These are phyloP conservation scores for Capsella bursapastoris DNA, from an alignment of 345 rosid genomes.

Conservation along the genomic window DNA sequence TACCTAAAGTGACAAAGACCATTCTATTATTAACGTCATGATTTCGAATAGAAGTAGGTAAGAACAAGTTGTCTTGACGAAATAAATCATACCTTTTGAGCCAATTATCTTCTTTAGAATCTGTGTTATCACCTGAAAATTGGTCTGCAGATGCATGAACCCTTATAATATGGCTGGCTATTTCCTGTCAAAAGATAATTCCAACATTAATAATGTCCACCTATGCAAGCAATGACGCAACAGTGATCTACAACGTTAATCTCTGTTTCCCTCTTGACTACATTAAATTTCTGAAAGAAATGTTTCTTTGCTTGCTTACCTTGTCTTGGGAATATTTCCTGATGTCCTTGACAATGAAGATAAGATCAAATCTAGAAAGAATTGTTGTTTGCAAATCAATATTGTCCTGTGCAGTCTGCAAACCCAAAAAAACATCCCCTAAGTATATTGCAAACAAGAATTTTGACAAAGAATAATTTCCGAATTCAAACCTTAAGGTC, in stretches of 20 bases:
- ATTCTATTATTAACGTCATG: constrained; percentile 31
- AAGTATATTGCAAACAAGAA: constrained; percentile 18
- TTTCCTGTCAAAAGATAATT: constrained; percentile 57
- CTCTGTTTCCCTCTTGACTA: neutral
- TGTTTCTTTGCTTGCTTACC: constrained; percentile 49
- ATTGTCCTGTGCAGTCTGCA: constrained; percentile 83
- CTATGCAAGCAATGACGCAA: neutral
- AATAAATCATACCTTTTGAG: constrained; percentile 67
- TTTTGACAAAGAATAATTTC: constrained; percentile 4
- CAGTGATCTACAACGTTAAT: constrained; percentile 6
- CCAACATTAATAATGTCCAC: constrained; percentile 22
- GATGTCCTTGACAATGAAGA: constrained; percentile 92
- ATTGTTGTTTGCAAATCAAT: constrained; percentile 96
- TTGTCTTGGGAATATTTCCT: constrained; percentile 85
- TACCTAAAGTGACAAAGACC: constrained; percentile 53
- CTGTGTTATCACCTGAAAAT: constrained; percentile 53
- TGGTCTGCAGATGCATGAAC: constrained; percentile 90
- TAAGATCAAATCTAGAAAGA: constrained; percentile 94
- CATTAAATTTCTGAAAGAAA: neutral
- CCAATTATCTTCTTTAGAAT: constrained; percentile 89
- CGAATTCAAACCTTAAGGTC: constrained; percentile 76
- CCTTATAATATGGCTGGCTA: constrained; percentile 92
- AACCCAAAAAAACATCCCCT: neutral
- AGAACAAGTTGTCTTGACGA: neutral
- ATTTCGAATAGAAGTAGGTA: neutral